Base-by-base conservation (phyloP, 140 eudicot genomes). In the Anethum foeniculum region DNA sequence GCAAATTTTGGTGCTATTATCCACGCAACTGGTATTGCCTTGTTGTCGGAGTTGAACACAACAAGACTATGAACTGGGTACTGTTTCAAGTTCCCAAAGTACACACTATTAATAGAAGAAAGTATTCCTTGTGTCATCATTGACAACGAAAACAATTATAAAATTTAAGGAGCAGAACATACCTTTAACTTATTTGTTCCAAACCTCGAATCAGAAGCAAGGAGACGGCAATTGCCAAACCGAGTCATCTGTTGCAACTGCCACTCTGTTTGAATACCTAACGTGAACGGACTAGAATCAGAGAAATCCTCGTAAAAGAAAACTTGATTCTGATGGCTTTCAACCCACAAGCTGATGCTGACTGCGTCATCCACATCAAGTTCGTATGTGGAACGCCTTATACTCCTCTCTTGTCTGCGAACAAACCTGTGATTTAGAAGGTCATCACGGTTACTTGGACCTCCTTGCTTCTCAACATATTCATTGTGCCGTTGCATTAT, bases 1-100 rank as follows among this genome's bases (percentile, higher is more conserved):
- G 87, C 52, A 85, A 81, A 86, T 62, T 84, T 83, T 13, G 98
- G 93, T 32, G 94, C 62, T 81, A 94, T 89, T 65, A 94, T 87
- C 98, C 98, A 94, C 60, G 98, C 98, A 71, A 93, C 93, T 11
- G 98, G 97, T 64, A 93, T 91, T 38, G 97, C 98, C 92, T 94
- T 94, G 93, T 90, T 94, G 81, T 88, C 96, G 46, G 91, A 91
- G 89, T 93, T 91, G 91, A 91, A 90, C 84, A 94, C 98, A 89
- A 94, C 89, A 85, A 94, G 94, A 86, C 97, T 94, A 77, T 86
- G 97, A 77, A 94, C 74, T 16, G 98, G 90, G 80, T 88, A 91
- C 98, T 91, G 91, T 85, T 82, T 39, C 44, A 79, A 81, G 47
- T 78, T 79, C 49, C 56, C 67, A 44, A 81, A 39, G 36, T n/a